Base-by-base conservation (phyloP, 2,329 filamentous ascomycete species). In the Torrubiella hemipterigena region DNA sequence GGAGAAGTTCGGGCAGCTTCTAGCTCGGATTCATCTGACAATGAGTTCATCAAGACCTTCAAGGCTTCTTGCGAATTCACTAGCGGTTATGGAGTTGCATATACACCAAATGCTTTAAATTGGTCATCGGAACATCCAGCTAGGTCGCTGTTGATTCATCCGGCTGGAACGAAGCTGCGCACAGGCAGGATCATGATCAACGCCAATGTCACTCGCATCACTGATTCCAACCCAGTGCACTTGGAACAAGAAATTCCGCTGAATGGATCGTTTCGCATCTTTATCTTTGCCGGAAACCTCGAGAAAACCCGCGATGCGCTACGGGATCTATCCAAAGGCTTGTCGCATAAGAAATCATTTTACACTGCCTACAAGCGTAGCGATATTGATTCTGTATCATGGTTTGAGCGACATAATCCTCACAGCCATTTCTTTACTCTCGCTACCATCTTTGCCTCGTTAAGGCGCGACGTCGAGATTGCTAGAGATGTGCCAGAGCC, bases 41-140 rank as follows among this genome's bases (percentile, higher is more conserved):
- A 87, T 47, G 75, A 81, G 9, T 94, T 95, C 51, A 74, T 93
- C 50, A 80, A 80, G 59, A 85, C 79, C 0, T 94, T 94, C 67
- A 94, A 94, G 54, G 82, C 83, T 35, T 76, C 77, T 18, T 94
- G 86, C 63, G 85, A 91, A 48, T 93, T 94, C 55, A 94, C 86
- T 9, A 86, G 81, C 41, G 87, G 87, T 35, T 94, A 93, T 51
- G 87, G 87, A 37, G 85, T 94, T 15, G 79, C 77, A 18, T 94
- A 94, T 61, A 70, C 77, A 41, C 67, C 81, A 32, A 95, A 93
- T 56, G 58, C 71, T 18, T 67, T 93, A 56, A 94, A 93, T 59
- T 93, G 85, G 83, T 81, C 79, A 8, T 54, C 72, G 1, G 61
- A 62, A 4, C 86, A 94, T 55, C 65, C 74, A 1, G 82, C 79